A percentile compares a stretch with the other conserved stretches of the same genome.
Evolutionary conservation across 1,139 yeast genomes (phyloP).

Genomic region (Yamadazyma siamensis): DNA sequence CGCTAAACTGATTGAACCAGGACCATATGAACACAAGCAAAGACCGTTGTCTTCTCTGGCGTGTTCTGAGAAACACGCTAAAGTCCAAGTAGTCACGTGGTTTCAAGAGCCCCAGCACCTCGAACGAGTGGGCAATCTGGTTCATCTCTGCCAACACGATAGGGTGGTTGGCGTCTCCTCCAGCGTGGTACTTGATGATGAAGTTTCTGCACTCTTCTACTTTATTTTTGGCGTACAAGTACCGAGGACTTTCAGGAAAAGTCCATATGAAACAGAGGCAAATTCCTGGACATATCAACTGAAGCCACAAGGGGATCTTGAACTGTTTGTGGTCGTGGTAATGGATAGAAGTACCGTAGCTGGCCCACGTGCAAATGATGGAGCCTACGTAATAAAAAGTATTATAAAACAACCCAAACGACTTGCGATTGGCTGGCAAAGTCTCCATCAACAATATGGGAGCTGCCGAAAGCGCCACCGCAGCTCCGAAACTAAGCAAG

Average conservation of each 20-base stretch:
- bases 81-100: conserved; percentile 8
- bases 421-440: conserved; percentile 16
- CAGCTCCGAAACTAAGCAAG: conserved; percentile 11
- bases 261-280: conserved; percentile 17
- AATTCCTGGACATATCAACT: conserved; percentile 14
- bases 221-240: conserved; percentile 37
- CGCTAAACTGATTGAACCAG: conserved; percentile 10
- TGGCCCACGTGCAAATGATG: conserved; percentile 19
- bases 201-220: conserved; percentile 33
- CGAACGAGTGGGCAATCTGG: conserved; percentile 16
- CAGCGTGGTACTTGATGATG: conserved; percentile 19
- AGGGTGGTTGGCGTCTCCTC: conserved; percentile 17
- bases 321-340: conserved; percentile 11
- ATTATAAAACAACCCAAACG: conserved; percentile 17
- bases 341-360: conserved; percentile 17
- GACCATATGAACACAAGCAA: conserved; percentile 8
- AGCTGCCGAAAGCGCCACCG: conserved; percentile 13
- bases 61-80: conserved; percentile 6
- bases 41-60: conserved; percentile 5
- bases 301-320: conserved; percentile 16
- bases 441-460: conserved; percentile 20
- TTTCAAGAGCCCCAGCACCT: conserved; percentile 6
- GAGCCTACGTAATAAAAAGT: conserved; percentile 20
- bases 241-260: conserved; percentile 62
- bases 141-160: conserved; percentile 17